A percentile compares a stretch with the other conserved stretches of the same genome.
These are phyloP conservation scores for Staphylotrichum longicolle DNA, from an alignment of 495 filamentous ascomycete species.

Conservation along the genomic window DNA sequence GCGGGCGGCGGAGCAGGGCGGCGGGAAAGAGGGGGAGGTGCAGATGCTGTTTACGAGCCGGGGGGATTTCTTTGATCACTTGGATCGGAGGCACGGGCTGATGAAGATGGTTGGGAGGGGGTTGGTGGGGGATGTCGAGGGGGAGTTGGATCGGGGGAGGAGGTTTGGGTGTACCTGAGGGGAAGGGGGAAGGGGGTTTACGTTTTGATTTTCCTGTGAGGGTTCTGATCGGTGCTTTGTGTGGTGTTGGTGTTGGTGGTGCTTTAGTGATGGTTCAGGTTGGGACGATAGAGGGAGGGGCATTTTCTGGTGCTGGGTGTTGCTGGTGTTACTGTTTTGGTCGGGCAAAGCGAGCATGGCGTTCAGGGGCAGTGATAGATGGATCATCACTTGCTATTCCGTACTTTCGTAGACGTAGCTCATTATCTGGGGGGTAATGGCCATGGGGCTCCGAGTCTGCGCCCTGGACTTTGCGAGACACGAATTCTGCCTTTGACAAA, in stretches of 20 bases:
- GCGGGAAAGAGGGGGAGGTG: background rate
- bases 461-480: too few species aligned
- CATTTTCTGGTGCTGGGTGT: background rate
- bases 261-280: background rate
- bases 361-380: constrained; percentile 10
- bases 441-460: background rate
- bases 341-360: constrained; percentile 13
- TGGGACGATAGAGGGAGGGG: too few species aligned
- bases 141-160: constrained; percentile 31
- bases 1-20: too few species aligned
- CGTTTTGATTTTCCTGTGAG: too few species aligned
- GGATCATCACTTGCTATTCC: background rate
- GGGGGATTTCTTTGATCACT: constrained; percentile 34
- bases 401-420: background rate
- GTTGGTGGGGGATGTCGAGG: constrained; percentile 26
- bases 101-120: constrained; percentile 19
- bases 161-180: constrained; percentile 29
- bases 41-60: constrained; percentile 20
- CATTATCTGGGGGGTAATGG: background rate
- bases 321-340: background rate
- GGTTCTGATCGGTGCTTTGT: too few species aligned
- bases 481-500: background rate
- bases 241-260: background rate
- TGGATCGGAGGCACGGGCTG: constrained; percentile 27
- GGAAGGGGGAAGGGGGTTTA: background rate